Evolutionary conservation across 140 eudicot species (phyloP).

Genomic region (Erigeron philadelphicus): DNA sequence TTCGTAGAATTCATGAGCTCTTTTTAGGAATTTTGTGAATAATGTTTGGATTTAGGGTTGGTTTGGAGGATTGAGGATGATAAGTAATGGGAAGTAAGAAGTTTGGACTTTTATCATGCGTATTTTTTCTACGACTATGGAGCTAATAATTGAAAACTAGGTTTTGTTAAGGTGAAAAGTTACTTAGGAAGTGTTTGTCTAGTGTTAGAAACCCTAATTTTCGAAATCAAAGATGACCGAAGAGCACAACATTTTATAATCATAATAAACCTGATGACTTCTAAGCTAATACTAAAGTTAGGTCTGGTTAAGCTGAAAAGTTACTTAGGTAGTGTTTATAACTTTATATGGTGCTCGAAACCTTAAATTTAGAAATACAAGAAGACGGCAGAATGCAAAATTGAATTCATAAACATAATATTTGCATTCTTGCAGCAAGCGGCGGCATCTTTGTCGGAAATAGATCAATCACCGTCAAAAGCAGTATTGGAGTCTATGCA

Average conservation of each 20-base stretch:
- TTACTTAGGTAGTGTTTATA: not conserved
- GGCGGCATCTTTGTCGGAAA: slow-evolving; percentile 59
- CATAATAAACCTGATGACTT: not conserved
- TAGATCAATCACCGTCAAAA: slow-evolving; percentile 80
- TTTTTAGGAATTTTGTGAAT: not conserved
- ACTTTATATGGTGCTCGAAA: slow-evolving; percentile 6
- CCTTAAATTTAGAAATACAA: slow-evolving; percentile 1
- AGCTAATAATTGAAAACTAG: slow-evolving; percentile 2
- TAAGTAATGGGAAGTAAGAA: not conserved
- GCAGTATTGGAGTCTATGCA: slow-evolving; percentile 67
- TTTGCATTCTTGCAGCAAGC: slow-evolving; percentile 63
- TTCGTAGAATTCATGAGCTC: not conserved
- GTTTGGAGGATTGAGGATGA: slow-evolving; percentile 19
- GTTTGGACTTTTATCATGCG: not conserved
- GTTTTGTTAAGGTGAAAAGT: slow-evolving; percentile 12
- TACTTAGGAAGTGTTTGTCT: not conserved
- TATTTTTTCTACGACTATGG: not conserved
- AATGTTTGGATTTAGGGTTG: slow-evolving; percentile 26
- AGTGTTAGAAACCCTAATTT: slow-evolving; percentile 2
- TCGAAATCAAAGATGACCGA: slow-evolving; percentile 1
- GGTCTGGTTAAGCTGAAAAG: slow-evolving; percentile 14
- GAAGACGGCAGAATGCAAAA: slow-evolving; percentile 3
- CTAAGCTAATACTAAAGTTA: not conserved
- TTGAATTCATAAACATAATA: slow-evolving; percentile 8
- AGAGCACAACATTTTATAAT: slow-evolving; percentile 12